Base-by-base conservation (phyloP, 208 protist genomes). In the Leishmania arabica region DNA sequence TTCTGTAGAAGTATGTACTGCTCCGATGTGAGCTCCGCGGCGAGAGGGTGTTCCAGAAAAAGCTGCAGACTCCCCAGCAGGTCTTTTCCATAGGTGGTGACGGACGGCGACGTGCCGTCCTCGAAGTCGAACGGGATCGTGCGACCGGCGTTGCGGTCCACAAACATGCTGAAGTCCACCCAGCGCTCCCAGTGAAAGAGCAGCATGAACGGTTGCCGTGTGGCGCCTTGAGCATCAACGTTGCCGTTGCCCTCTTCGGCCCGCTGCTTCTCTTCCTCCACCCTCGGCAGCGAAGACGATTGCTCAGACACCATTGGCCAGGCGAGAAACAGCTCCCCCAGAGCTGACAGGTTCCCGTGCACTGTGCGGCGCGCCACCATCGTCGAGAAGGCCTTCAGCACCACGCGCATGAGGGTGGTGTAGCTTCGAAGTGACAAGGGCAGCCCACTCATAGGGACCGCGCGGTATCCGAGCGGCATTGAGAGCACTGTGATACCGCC, bases 151-250 rank as follows among this genome's bases (percentile, higher is more conserved):
- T 93, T 91, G 80, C 95, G 92, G 79, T 97, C 95, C 17, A 90
- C 84, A 86, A 95, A 97, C 92, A 97, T 95, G 84, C 90, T 90
- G 77, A 97, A 97, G 84, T 97, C 95, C 27, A 96, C 86, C 62
- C 90, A 84, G 34, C 84, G 85, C 83, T 97, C 92, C 93, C 95
- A 97, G 80, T 97, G 95, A 34, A 96, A 83, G 9, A 90, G 88
- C 49, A 95, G 42, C 34, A 97, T 54, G 27, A 92, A 56, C 13
- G 91, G 86, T 15, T 84, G 42, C 13, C 81, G 74, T 47, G 79
- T 8, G 45, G 75, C 65, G 42, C 24, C 17, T 34, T 40, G 62
- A 58, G 6, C 58, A 49, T 21, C 21, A 11, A 62, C 37, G 73
- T 66, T 21, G 68, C 37, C 47, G 47, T 37, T 49, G 24, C 69